Evolutionary conservation across 129 eudicot genomes (phyloP), one percentile per base, ranked within the genome.

Genomic region (sunflower (Helianthus annuus)): DNA sequence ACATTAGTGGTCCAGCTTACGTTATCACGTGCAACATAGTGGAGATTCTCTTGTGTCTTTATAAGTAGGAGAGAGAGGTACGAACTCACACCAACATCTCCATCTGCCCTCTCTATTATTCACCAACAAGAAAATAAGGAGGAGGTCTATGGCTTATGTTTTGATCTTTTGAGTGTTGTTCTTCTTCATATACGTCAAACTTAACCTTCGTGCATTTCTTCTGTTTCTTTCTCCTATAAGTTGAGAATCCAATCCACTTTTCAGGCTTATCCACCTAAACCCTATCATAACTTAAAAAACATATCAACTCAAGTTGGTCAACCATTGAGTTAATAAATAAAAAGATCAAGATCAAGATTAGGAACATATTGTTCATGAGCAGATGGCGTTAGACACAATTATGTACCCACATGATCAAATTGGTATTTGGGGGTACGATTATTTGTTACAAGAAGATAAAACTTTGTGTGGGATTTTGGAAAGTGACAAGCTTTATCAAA

Each of bases 361-460:
- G 65, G 48, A 60, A 57, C 74, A 46, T 57, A 22, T 67, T 46
- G 52, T 59, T 45, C 22, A 48, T 68, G 80, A 68, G 46, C 74
- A 68, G 29, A 76, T 76, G 80, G 80, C 80, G 6, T 57, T 76
- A 67, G 80, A 76, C 29, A 48, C 80, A 46, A 24, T 68, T 16
- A 16, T 66, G 6, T 75, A 40, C 73, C 68, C 79, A 55, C 79
- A 75, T 44, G 79, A 76, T 68, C 80, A 57, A 59, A 32, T 68
- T 36, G 69, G 69, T 4, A 45, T 48, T 1, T 68, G 53, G 75
- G 75, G 69, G 2, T 58, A 68, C 17, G 62, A 68, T 59, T 68
- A 76, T 36, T 76, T 68, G 57, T 58, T 68, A 17, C 80, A 76
- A 68, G 80, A 76, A 59, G 80, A 76, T 58, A 76, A 68, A 46